Percentiles rank a stretch among this genome's conserved stretches.
These are phyloP conservation scores for Colletotrichum simmondsii DNA, from an alignment of 2,329 filamentous ascomycete species.

Conservation along the genomic window DNA sequence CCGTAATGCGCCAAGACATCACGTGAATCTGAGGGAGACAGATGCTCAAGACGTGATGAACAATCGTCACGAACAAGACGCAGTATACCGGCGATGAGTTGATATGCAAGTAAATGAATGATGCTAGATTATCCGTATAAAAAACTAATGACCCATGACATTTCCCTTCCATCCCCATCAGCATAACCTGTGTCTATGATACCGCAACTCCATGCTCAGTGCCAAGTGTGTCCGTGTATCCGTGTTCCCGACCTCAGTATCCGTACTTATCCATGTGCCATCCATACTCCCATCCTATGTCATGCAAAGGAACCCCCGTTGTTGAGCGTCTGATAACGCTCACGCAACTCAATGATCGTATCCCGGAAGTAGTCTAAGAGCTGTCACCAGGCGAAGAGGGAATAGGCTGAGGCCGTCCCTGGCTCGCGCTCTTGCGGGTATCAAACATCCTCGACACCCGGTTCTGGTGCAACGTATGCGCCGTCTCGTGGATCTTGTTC, in stretches of 20 bases:
- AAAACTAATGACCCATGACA: background rate
- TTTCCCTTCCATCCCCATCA: background rate
- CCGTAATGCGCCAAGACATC: too few species aligned
- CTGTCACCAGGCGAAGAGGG: constrained; percentile 18
- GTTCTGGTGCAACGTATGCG: constrained; percentile 28
- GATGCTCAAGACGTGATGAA: too few species aligned
- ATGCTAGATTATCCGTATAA: background rate
- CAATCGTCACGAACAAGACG: too few species aligned
- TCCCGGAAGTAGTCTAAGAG: background rate
- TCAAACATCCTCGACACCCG: constrained; percentile 24
- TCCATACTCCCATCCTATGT: too few species aligned
- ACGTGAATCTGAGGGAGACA: too few species aligned
- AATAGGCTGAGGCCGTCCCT: constrained; percentile 3
- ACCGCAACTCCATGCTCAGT: constrained; percentile 28
- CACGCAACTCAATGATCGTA: too few species aligned
- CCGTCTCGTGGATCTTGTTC: constrained; percentile 31
- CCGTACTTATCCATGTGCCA: background rate
- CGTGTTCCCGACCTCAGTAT: background rate
- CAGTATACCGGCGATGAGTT: background rate
- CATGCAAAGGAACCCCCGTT: too few species aligned
- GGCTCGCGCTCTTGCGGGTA: background rate
- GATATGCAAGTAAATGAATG: background rate
- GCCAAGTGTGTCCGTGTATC: background rate
- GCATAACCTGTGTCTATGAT: constrained; percentile 17
- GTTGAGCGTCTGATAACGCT: background rate